These are phyloP conservation scores for Penicillium sp. DNA, from an alignment of 2,329 filamentous ascomycete species.

Conservation along the genomic window DNA sequence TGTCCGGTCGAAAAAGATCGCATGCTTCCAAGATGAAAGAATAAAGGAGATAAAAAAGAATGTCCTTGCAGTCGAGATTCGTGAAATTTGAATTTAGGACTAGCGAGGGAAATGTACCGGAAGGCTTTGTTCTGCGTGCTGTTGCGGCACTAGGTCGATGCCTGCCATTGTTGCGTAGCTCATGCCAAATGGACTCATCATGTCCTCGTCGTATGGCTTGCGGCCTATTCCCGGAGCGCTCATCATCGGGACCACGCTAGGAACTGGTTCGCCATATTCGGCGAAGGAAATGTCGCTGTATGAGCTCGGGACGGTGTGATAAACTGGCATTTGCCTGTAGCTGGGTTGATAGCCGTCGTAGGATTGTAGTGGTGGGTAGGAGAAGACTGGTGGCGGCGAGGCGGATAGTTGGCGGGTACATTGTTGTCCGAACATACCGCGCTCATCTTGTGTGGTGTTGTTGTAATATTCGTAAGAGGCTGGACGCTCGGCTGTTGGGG, in stretches of 20 bases:
- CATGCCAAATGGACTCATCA: constrained; percentile 65
- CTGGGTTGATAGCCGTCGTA: constrained; percentile 50
- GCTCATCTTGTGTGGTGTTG: constrained; percentile 50
- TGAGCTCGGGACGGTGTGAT: constrained; percentile 40
- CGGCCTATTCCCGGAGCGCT: constrained; percentile 56
- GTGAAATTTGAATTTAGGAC: not conserved
- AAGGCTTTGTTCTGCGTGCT: constrained; percentile 45
- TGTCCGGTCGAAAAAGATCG: constrained; percentile 15
- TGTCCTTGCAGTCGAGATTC: not conserved
- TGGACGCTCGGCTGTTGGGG: constrained; percentile 38
- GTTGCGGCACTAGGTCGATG: constrained; percentile 56
- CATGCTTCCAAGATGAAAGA: constrained; percentile 14
- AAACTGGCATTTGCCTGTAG: constrained; percentile 45
- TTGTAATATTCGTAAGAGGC: constrained; percentile 43
- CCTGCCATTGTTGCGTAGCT: constrained; percentile 65
- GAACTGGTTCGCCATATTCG: constrained; percentile 49
- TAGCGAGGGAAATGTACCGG: constrained; percentile 52
- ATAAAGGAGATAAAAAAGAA: not conserved
- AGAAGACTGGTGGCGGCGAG: constrained; percentile 63
- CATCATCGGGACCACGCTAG: constrained; percentile 53
- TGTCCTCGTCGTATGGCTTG: constrained; percentile 59
- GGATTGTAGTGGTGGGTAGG: constrained; percentile 57
- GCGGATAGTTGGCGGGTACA: constrained; percentile 65
- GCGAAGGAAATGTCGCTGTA: constrained; percentile 44
- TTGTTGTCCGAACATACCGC: constrained; percentile 63